Conservation (phyloP, 163 green algal species). For the Volvox carteri region DNA sequence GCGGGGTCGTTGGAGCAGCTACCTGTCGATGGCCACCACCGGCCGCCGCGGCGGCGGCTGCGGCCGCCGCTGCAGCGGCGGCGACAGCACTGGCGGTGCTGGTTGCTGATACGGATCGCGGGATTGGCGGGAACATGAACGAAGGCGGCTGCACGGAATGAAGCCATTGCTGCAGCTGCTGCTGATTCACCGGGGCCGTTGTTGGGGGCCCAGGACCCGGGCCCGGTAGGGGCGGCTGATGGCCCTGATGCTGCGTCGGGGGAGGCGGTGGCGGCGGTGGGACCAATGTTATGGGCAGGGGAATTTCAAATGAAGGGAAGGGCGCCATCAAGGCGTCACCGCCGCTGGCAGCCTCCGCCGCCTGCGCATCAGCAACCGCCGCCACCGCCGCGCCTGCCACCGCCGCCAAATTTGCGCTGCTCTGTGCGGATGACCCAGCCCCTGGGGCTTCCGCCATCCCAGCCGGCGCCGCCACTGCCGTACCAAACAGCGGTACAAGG, state of each 20-base stretch:
- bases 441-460: background rate
- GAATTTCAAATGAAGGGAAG: background rate
- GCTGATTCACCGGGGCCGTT: background rate
- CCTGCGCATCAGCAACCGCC: slow-evolving; percentile 14
- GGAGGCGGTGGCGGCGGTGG: slow-evolving; percentile 4
- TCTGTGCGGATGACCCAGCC: background rate
- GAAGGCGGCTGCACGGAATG: background rate
- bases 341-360: background rate
- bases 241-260: background rate
- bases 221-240: background rate
- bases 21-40: background rate
- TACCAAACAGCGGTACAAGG: background rate
- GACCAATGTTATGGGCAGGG: background rate
- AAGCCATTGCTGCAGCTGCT: background rate
- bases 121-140: background rate
- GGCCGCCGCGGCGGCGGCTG: background rate
- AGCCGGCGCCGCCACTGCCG: background rate
- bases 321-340: background rate
- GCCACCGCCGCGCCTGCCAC: slow-evolving; percentile 11
- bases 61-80: background rate
- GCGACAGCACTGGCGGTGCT: background rate
- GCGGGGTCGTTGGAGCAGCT: background rate
- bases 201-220: background rate
- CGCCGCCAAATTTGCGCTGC: background rate
- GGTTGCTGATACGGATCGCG: background rate